Evolutionary conservation across 495 filamentous ascomycete species (phyloP).

Genomic region (Trichoderma parareesei): DNA sequence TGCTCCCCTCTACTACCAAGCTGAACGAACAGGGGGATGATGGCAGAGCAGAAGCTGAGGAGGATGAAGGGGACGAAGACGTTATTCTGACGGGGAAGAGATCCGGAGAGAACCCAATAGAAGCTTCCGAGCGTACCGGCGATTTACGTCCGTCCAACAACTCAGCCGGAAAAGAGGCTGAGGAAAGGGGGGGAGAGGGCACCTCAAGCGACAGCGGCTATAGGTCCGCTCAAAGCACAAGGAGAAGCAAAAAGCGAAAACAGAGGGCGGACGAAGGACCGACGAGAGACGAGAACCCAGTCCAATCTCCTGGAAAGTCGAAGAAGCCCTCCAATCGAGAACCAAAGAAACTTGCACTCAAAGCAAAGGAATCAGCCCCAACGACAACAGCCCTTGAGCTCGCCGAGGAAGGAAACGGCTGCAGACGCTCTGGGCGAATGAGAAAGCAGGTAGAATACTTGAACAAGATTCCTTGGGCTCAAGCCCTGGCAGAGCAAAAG

Average conservation of each 20-base stretch:
- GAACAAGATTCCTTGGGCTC: slow-evolving; percentile 8
- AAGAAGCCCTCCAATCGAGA: neutral
- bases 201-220: neutral
- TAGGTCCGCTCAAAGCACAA: neutral
- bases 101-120: neutral
- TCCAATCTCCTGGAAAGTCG: neutral
- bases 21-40: slow-evolving; percentile 12
- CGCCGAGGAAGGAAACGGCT: neutral
- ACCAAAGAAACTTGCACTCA: neutral
- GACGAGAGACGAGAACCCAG: neutral
- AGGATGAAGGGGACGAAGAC: slow-evolving; percentile 22
- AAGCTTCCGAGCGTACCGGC: neutral
- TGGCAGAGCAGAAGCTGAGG: slow-evolving; percentile 17
- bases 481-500: slow-evolving; percentile 5
- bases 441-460: slow-evolving; percentile 9
- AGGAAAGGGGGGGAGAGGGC: neutral
- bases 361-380: neutral
- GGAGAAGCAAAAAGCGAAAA: neutral
- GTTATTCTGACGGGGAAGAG: slow-evolving; percentile 21
- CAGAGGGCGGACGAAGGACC: neutral
- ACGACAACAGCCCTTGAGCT: neutral
- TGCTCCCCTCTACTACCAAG: neutral
- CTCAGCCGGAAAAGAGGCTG: neutral
- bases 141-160: neutral
- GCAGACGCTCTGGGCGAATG: neutral